Base-by-base conservation (phyloP, 2,329 filamentous ascomycete species). In the Colletotrichum theobromicola region DNA sequence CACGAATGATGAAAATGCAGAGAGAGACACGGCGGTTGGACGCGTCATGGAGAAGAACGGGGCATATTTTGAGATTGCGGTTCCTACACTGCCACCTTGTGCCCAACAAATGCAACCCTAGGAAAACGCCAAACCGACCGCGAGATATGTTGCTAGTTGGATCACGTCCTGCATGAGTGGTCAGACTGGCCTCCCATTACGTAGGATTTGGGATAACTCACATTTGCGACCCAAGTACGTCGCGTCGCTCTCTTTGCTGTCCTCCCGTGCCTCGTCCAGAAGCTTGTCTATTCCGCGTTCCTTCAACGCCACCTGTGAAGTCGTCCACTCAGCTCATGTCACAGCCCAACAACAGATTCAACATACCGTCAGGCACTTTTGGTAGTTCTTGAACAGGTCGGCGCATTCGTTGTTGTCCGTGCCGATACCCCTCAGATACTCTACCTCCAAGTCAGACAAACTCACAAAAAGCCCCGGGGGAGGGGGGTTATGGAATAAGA, bases 231-330 rank as follows among this genome's bases (percentile, higher is more conserved):
- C 82, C 71, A 87, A 81, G 24, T 87, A 80, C 50, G 84, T 83
- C 13, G 91, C 87, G 82, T 98, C 96, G 76, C 95, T 97, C 78
- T 98, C 97, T 80, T 92, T 94, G 79, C 95, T 96, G 81, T 96
- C 94, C 78, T 97, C 95, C 75, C 96, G 90, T 21, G 96, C 96
- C 79, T 98, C 97, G 9, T 96, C 94, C 13, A 99, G 87, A 88
- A 98, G 94, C 79, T 94, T 94, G 84, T 98, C 95, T 81, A 99
- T 98, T 72, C 97, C 97, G 79, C 94, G 91, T 71, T 95, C 92
- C 84, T 97, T 97, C 64, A 99, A 88, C 4, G 93, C 95, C 86
- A 92, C 93, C 96, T 98, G 77, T 21, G 8, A 62, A 26, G 60
- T 42, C 9, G 70, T 32, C 37, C 58, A 55, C 15, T 9, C 42